A percentile compares a stretch with the other conserved stretches of the same genome.
phyloP scores from a whole-genome alignment of 495 filamentous ascomycete genomes.

The Penicillium maclennaniae region DNA sequence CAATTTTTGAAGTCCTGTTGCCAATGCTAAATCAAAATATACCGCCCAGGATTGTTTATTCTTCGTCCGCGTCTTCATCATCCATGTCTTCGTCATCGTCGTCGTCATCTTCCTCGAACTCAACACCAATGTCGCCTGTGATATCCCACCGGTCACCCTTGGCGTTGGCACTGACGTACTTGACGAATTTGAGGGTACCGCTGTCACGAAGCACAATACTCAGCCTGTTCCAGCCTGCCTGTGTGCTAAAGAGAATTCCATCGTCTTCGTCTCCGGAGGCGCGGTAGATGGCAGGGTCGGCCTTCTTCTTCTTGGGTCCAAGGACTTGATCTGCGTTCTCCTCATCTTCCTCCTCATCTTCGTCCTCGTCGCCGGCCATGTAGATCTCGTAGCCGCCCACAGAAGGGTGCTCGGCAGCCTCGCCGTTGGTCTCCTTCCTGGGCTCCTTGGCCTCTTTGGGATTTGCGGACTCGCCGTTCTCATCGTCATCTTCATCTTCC shows the following conservation, averaged over 20 bases:
- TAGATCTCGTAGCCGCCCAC: slow-evolving; percentile 89
- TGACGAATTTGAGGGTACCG: slow-evolving; percentile 86
- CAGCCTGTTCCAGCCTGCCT: slow-evolving; percentile 85
- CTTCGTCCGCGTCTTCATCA: slow-evolving; percentile 22
- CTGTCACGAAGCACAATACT: slow-evolving; percentile 84
- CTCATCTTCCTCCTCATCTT: slow-evolving; percentile 40
- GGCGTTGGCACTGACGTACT: slow-evolving; percentile 82
- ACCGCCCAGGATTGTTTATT: slow-evolving; percentile 7
- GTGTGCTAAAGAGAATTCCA: slow-evolving; percentile 84
- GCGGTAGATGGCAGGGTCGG: slow-evolving; percentile 83
- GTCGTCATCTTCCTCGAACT: slow-evolving; percentile 41
- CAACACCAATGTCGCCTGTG: slow-evolving; percentile 55
- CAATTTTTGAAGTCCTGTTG: slow-evolving; percentile 3
- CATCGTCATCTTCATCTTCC: slow-evolving; percentile 33
- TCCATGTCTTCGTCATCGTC: slow-evolving; percentile 36
- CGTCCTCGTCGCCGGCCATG: slow-evolving; percentile 81
- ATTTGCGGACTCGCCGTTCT: slow-evolving; percentile 8
- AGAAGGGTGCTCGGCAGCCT: slow-evolving; percentile 47
- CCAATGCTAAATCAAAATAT: neutral
- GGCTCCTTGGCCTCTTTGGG: slow-evolving; percentile 22
- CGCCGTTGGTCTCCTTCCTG: slow-evolving; percentile 21
- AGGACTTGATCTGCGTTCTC: slow-evolving; percentile 30
- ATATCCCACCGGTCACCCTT: slow-evolving; percentile 94
- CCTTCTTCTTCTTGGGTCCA: slow-evolving; percentile 29
- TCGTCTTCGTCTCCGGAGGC: slow-evolving; percentile 76